Evolutionary conservation across 495 filamentous ascomycete species (phyloP), one percentile per base, ranked within the genome.

Genomic region (Thozetella sp.): DNA sequence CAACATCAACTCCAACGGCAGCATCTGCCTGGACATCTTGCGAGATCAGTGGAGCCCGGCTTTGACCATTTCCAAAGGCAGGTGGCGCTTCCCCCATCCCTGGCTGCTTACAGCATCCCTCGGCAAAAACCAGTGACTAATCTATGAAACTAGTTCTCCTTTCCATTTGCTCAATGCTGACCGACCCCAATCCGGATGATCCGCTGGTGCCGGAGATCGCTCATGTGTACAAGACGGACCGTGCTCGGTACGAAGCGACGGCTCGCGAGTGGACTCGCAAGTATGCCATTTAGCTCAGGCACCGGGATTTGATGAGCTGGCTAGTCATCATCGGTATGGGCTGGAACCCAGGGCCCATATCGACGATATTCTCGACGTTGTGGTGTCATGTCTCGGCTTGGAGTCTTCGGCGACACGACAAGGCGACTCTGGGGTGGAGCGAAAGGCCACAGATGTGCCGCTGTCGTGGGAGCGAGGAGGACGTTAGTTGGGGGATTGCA

Each of bases 1-100:
- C 69, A 99, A 99, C 80, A 99, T 99, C 93, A 99, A 99, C 84
- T 96, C 93, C 63, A 99, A 99, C 74, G 95, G 95, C 73, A 97
- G 93, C 76, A 99, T 99, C 80, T 99, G 95, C 78, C 80, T 99
- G 68, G 95, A 99, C 72, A 99, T 99, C 68, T 79, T 99, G 71
- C 86, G 95, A 79, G 95, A 99, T 75, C 95, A 99, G 82, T 99
- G 95, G 95, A 97, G 93, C 76, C 95, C 95, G 26, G 95, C 95
- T 43, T 84, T 99, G 74, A 99, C 95, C 60, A 98, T 99, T 68
- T 97, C 94, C 37, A 99, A 99, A 84, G 95, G 95, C 97, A 76
- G 54, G 82, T 69, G n/a, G 9, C 43, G 10, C 20, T 10, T 48
- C 4, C 9, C 43, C n/a, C 43, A n/a, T 20, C 43, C 20, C 10